phyloP scores from a whole-genome alignment of 805 yeast species.

The Kuraishia borneana region DNA sequence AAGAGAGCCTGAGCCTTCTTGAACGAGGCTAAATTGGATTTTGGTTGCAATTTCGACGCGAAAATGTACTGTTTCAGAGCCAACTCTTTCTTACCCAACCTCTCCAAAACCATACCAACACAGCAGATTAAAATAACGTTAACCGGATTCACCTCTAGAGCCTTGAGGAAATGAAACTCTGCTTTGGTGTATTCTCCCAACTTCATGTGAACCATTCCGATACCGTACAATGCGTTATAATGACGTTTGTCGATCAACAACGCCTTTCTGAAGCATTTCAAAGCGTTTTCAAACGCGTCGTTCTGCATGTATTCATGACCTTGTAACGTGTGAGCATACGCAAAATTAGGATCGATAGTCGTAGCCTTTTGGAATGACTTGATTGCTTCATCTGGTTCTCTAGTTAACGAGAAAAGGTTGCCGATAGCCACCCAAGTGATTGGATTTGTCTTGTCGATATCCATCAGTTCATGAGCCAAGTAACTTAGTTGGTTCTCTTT shows the following conservation, averaged over 20 bases:
- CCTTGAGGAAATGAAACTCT: slow-evolving; percentile 77
- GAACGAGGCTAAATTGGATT: slow-evolving; percentile 76
- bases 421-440: slow-evolving; percentile 92
- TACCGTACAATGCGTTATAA: slow-evolving; percentile 91
- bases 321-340: slow-evolving; percentile 84
- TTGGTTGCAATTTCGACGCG: slow-evolving; percentile 78
- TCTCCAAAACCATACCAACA: slow-evolving; percentile 87
- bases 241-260: slow-evolving; percentile 69
- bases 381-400: slow-evolving; percentile 85
- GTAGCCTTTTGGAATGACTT: slow-evolving; percentile 76
- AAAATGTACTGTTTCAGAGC: slow-evolving; percentile 76
- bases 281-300: slow-evolving; percentile 86
- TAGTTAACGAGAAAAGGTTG: slow-evolving; percentile 69
- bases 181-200: slow-evolving; percentile 79
- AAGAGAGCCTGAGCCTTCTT: slow-evolving; percentile 79
- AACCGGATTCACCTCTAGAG: slow-evolving; percentile 79
- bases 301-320: slow-evolving; percentile 87
- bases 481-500: slow-evolving; percentile 70
- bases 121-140: slow-evolving; percentile 86
- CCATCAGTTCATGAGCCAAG: slow-evolving; percentile 71
- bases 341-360: slow-evolving; percentile 53
- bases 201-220: slow-evolving; percentile 87
- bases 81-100: slow-evolving; percentile 49
- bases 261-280: slow-evolving; percentile 72
- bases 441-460: slow-evolving; percentile 52